Base-by-base conservation (phyloP, 345 rosid genomes). In the Pugionium dolabratum region DNA sequence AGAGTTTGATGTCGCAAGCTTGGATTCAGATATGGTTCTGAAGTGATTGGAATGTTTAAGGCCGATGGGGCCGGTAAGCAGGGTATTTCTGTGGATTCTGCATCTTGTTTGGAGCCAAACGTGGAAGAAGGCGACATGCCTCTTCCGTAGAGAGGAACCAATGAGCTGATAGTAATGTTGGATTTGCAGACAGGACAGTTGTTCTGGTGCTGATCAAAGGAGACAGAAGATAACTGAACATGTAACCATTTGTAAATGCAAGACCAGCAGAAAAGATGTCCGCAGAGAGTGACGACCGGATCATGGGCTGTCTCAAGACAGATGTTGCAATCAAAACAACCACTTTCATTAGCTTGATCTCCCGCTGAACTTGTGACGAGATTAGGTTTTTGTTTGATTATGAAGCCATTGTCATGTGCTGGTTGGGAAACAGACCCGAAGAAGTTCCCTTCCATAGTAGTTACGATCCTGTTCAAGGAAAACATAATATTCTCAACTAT, bases 131-230 rank as follows among this genome's bases (percentile, higher is more conserved):
- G 81, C 51, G 62, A 72, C 69, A 59, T 67, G 71, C 97, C 95
- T 7, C 85, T 82, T 53, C 97, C 96, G 8, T 93, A 93, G 52
- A 93, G 90, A 32, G 98, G 98, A 59, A 93, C 96, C 84, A 93
- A 64, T 10, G 93, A 78, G 43, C 82, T 56, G 59, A 76, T 69
- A 4, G 91, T 78, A 64, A 88, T 79, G 61, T 59, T 77, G 4
- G 94, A 76, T 76, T 93, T 93, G 81, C 98, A 93, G 9, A 93
- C 86, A 1, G 96, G 98, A 67, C 98, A 93, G 47, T 75, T 82
- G 58, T 54, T 71, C 18, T 75, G 86, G 10, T 80, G 81, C 41
- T 66, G 72, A 66, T 75, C 75, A 39, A 70, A 65, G 7, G 84
- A 60, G 35, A 82, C 70, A 1, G 87, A 72, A 29, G 81, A 73